phyloP scores from a whole-genome alignment of 345 rosid species.

The Arabidopsis suecica region DNA sequence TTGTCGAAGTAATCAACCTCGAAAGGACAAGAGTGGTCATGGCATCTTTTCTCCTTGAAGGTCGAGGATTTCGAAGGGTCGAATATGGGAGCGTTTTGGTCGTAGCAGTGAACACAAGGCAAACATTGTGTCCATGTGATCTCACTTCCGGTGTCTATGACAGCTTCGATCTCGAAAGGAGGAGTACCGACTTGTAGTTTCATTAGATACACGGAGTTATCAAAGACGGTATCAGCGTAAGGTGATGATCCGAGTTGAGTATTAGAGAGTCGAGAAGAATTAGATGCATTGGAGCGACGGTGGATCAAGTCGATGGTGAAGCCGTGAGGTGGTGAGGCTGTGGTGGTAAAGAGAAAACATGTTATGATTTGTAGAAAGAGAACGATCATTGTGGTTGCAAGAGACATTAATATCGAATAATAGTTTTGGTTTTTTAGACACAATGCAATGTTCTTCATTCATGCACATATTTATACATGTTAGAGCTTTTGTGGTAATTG shows the following conservation, averaged over 20 bases:
- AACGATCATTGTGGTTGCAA: slow-evolving; percentile 10
- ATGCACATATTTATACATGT: neutral
- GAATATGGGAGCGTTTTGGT: neutral
- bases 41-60: neutral
- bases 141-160: slow-evolving; percentile 11
- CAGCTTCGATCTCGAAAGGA: slow-evolving; percentile 3
- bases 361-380: slow-evolving; percentile 18
- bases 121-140: slow-evolving; percentile 26
- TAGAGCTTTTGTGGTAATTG: neutral
- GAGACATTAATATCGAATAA: neutral
- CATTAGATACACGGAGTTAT: slow-evolving; percentile 1
- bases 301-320: neutral
- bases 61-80: slow-evolving; percentile 33
- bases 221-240: slow-evolving; percentile 1
- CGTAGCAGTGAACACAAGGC: slow-evolving; percentile 23
- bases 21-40: slow-evolving; percentile 7
- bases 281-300: slow-evolving; percentile 11
- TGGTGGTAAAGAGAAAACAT: slow-evolving; percentile 17
- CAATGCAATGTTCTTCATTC: neutral
- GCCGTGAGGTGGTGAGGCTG: slow-evolving; percentile 8
- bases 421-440: neutral
- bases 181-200: slow-evolving; percentile 37
- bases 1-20: neutral
- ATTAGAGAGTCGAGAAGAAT: neutral
- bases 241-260: slow-evolving; percentile 11